Conservation (phyloP, 2,329 filamentous ascomycete genomes). For the Trichophyton rubrum region DNA sequence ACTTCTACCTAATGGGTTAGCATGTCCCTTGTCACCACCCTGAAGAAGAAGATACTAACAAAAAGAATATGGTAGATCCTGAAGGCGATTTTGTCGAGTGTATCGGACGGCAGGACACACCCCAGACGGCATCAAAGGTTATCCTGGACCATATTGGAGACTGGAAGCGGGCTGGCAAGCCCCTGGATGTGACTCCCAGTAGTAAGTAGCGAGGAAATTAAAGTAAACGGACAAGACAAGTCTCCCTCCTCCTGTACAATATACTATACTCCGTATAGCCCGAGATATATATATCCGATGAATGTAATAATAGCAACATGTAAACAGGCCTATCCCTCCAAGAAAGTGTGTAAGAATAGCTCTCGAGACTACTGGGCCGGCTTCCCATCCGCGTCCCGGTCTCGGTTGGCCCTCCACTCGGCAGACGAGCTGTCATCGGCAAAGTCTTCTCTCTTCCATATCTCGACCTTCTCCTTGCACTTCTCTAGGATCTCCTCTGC, state of each 20-base stretch:
- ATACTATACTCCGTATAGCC: background rate
- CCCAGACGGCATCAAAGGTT: constrained; percentile 68
- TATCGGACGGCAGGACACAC: constrained; percentile 85
- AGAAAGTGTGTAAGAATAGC: no score
- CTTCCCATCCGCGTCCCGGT: constrained; percentile 46
- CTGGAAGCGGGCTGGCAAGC: constrained; percentile 47
- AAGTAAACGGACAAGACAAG: background rate
- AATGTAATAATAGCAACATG: background rate
- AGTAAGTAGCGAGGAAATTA: constrained; percentile 3
- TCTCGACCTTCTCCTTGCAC: constrained; percentile 77
- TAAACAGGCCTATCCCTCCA: background rate
- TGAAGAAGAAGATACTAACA: background rate
- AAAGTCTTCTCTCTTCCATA: constrained; percentile 93
- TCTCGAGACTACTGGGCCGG: background rate
- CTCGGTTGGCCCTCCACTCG: constrained; percentile 82
- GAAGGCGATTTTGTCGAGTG: constrained; percentile 98
- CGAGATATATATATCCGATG: background rate
- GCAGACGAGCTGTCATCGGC: constrained; percentile 42
- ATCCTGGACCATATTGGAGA: constrained; percentile 78
- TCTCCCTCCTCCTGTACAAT: background rate
- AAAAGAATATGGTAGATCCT: constrained; percentile 47
- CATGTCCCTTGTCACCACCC: background rate
- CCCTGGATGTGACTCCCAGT: constrained; percentile 34
- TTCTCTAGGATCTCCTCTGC: constrained; percentile 81
- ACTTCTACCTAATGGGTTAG: constrained; percentile 92